Base-by-base conservation (phyloP, 805 yeast genomes). In the Pichia pseudocactophila region DNA sequence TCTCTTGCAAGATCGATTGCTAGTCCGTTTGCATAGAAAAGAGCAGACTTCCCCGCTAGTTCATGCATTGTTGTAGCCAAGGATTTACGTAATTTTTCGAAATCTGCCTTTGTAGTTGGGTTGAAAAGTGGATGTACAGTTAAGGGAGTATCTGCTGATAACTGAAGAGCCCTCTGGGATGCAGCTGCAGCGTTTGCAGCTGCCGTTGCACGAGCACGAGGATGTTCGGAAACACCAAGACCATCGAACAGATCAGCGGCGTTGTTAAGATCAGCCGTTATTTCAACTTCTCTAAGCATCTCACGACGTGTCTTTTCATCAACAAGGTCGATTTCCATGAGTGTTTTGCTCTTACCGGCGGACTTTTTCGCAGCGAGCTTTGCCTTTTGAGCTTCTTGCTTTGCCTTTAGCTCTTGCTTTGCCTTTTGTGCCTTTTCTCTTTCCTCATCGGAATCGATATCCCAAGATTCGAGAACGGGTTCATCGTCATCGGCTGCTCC, bases 241-340 rank as follows among this genome's bases (percentile, higher is more conserved):
- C 86, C 87, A 27, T 88, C 95, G 59, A 90, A 87, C 53, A 90
- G 69, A 54, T 85, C 95, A 8, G 95, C 90, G 26, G 98, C 97
- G 59, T 85, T 86, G 63, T 85, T 86, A 62, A 90, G 70, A 66
- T 90, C 98, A 22, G 95, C 75, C 37, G 77, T 80, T 46, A 86
- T 56, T 64, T 90, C 95, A 17, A 92, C 95, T 60, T 82, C 70
- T 57, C 71, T 80, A 63, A 84, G 70, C 62, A 88, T 63, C 57
- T 82, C 88, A 52, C 69, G 75, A 57, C 86, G 73, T n/a, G 90
- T 80, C 48, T 68, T 70, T 50, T 77, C 83, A 60, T 86, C 95
- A 33, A 83, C 74, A 15, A 68, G 67, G 47, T 82, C 90, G 48
- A 83, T 71, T 36, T 78, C 83, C 55, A 76, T 53, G 38, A 71